Base-by-base conservation (phyloP, 495 filamentous ascomycete genomes). In the Penicillium subrubescens region DNA sequence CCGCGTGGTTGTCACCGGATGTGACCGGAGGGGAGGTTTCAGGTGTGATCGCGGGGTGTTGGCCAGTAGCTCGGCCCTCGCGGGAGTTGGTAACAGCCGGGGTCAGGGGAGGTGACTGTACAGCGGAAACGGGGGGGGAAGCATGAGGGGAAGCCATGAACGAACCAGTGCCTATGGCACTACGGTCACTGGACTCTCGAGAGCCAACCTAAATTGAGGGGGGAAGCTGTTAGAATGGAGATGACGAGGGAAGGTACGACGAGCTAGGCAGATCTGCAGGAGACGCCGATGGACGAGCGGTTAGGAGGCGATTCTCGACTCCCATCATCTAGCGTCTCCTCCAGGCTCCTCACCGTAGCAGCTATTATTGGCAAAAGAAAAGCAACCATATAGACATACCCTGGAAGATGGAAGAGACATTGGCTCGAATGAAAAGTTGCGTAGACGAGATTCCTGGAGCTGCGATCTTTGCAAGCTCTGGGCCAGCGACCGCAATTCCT, bases 71-170 rank as follows among this genome's bases (percentile, higher is more conserved):
- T 62, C 71, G 75, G 54, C 67, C 65, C 64, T 88, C 87, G 67
- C 79, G 79, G 59, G 84, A 86, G 62, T 81, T 75, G 46, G 91
- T 92, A 15, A 86, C 92, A 35, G 93, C 88, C 34, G 95, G 94
- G 5, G 94, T 97, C 15, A 98, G 85, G 25, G 92, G 93, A 63
- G 95, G 95, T 15, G 93, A 95, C 66, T 94, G 89, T 81, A 94
- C 88, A 52, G 88, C 83, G 54, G 88, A 82, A 27, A 80, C 76
- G 33, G 81, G 78, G 52, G 84, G 82, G 52, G 84, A 86, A 33
- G 75, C 67, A 64, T 76, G 77, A 34, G 79, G 78, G 41, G 82
- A 83, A 51, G 74, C 63, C 44, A 73, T 66, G 60, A 66, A 71
- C 21, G 83, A 83, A 61, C 71, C 72, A 56, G 71, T 78, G 37